A percentile compares a stretch with the other conserved stretches of the same genome.
Conservation (phyloP, 768 basidiomycete genomes). For the Phaeotremella skinneri region DNA sequence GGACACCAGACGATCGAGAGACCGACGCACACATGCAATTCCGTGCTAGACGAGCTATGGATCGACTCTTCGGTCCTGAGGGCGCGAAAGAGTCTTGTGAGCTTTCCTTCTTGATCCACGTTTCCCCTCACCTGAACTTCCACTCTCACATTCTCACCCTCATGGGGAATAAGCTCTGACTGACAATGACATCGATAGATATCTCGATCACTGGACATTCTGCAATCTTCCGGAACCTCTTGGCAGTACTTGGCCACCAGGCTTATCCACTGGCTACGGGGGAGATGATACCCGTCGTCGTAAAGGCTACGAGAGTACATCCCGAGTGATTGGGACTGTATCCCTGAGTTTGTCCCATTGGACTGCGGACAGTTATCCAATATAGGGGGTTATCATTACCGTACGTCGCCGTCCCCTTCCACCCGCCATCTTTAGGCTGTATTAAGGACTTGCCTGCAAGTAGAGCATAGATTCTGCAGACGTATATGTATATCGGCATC, state of each 20-base stretch:
- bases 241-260: constrained; percentile 43
- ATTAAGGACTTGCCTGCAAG: too few relatives aligned
- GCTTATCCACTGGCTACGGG: constrained; percentile 45
- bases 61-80: constrained; percentile 37
- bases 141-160: neutral
- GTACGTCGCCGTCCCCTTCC: too few relatives aligned
- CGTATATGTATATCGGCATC: too few relatives aligned
- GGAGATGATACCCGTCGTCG: constrained; percentile 50
- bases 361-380: too few relatives aligned
- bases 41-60: constrained; percentile 36
- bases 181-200: constrained; percentile 22
- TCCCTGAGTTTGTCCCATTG: too few relatives aligned
- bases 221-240: constrained; percentile 39
- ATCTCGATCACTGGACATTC: constrained; percentile 49
- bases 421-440: too few relatives aligned
- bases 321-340: too few relatives aligned
- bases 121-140: neutral
- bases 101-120: constrained; percentile 13
- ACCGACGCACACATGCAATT: constrained; percentile 42
- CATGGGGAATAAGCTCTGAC: neutral
- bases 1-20: constrained; percentile 48
- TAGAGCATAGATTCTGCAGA: too few relatives aligned
- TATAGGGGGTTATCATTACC: too few relatives aligned
- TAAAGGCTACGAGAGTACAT: constrained; percentile 41
- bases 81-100: constrained; percentile 44